Evolutionary conservation across 371 early-diverging fungal genomes (phyloP).

Genomic region (Synchytrium microbalum): DNA sequence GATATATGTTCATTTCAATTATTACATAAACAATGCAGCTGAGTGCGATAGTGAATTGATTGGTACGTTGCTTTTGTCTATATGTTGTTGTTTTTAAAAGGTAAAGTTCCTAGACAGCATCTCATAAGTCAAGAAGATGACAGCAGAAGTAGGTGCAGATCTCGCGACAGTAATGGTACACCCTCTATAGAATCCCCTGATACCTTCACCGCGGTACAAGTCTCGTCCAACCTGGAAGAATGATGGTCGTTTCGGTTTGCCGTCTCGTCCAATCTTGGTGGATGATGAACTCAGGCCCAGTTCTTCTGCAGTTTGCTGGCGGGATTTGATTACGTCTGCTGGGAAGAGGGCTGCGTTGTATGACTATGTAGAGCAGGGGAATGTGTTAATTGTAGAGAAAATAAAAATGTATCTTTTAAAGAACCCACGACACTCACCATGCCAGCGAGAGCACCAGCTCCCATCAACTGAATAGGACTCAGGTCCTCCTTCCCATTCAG

Average conservation of each 20-base stretch:
- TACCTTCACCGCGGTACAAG: slow-evolving; percentile 70
- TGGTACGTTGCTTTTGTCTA: too few relatives aligned
- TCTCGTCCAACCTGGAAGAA: slow-evolving; percentile 43
- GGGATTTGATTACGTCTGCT: slow-evolving; percentile 90
- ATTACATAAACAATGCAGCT: too few relatives aligned
- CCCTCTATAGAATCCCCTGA: slow-evolving; percentile 84
- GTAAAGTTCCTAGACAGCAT: not conserved
- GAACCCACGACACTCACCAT: slow-evolving; percentile 37
- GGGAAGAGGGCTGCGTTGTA: slow-evolving; percentile 88
- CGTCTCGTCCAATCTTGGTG: slow-evolving; percentile 36
- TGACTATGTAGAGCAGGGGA: slow-evolving; percentile 13
- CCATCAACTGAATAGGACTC: slow-evolving; percentile 54
- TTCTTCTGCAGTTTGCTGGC: slow-evolving; percentile 72
- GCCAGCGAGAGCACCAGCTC: slow-evolving; percentile 87
- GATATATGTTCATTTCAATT: too few relatives aligned
- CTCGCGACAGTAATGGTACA: slow-evolving; percentile 86
- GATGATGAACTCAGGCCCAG: not conserved
- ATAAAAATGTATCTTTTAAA: not conserved
- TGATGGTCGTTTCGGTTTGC: slow-evolving; percentile 13
- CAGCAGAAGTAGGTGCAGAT: slow-evolving; percentile 85
- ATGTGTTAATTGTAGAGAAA: not conserved
- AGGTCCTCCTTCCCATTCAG: slow-evolving; percentile 30
- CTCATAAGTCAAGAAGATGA: slow-evolving; percentile 69
- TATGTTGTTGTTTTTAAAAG: not conserved
- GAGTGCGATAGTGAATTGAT: too few relatives aligned